These are phyloP conservation scores for Xylaria sp. DNA, from an alignment of 2,329 filamentous ascomycete species.

Conservation along the genomic window DNA sequence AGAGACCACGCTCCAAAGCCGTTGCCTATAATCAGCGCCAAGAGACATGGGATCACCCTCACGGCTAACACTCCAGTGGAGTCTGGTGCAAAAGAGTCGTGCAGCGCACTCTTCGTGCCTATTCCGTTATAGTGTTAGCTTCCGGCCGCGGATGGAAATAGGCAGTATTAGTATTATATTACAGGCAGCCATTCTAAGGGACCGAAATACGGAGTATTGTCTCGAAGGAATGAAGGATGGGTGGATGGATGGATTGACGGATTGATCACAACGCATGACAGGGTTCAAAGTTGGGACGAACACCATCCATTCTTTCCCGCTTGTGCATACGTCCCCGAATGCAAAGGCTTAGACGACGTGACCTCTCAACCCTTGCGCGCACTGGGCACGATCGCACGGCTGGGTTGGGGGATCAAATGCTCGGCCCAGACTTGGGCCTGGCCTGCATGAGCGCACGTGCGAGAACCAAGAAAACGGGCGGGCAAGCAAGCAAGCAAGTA, in stretches of 20 bases:
- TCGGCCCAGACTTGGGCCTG: conserved; percentile 7
- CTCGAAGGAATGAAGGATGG: background rate
- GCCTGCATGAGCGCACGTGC: conserved; percentile 34
- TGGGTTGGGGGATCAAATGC: conserved; percentile 28
- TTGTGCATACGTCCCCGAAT: background rate
- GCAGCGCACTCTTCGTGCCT: conserved; percentile 10
- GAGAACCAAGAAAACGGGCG: conserved; percentile 6
- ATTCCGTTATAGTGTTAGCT: conserved; percentile 3
- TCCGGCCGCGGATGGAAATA: background rate
- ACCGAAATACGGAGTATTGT: background rate
- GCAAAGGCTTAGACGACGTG: conserved; percentile 3
- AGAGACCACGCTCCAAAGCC: conserved; percentile 9
- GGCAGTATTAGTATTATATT: background rate
- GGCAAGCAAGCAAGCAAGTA: too few relatives aligned
- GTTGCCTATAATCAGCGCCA: conserved; percentile 13
- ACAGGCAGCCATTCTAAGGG: background rate
- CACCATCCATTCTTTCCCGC: conserved; percentile 12
- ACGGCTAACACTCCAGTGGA: conserved; percentile 22
- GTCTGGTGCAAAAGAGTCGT: conserved; percentile 28
- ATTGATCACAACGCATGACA: conserved; percentile 19
- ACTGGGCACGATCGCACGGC: conserved; percentile 19
- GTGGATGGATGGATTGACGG: background rate
- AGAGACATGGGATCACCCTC: conserved; percentile 7
- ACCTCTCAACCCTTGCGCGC: conserved; percentile 14
- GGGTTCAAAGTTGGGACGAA: conserved; percentile 29